Conservation (phyloP, 441 rosid species). For the Pelargonium myrrhifolium region DNA sequence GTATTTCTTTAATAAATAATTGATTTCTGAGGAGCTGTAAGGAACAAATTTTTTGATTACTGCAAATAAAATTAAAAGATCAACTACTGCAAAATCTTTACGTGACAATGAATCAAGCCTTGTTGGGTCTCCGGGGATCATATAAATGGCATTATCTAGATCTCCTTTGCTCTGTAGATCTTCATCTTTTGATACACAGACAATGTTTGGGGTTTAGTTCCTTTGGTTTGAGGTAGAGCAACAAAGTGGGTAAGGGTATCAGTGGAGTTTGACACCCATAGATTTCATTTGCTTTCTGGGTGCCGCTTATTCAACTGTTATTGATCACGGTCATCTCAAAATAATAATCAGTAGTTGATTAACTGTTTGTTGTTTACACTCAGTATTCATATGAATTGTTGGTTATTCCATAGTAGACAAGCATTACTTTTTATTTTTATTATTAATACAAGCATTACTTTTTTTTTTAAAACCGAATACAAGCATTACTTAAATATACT, state of each 20-base stretch:
- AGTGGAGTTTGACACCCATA: neutral
- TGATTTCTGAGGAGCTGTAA: too few relatives aligned
- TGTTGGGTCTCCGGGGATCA: neutral
- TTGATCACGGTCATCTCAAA: neutral
- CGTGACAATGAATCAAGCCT: neutral
- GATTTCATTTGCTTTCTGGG: neutral
- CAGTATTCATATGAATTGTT: conserved; percentile 6
- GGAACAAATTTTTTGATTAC: too few relatives aligned
- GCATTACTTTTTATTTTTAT: neutral
- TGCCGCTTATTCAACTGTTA: neutral
- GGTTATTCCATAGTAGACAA: conserved; percentile 6
- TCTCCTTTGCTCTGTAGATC: neutral
- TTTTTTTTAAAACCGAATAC: too few relatives aligned
- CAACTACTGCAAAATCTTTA: neutral
- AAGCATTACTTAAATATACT: conserved; percentile 1
- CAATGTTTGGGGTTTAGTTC: neutral
- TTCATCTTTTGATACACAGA: neutral
- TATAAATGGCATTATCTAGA: neutral
- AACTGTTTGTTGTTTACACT: neutral
- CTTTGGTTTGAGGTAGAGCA: neutral
- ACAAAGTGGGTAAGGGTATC: neutral
- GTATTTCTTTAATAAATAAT: too few relatives aligned
- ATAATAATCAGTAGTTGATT: neutral
- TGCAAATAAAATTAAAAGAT: neutral
- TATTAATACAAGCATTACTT: too few relatives aligned